Evolutionary conservation across 768 basidiomycete genomes (phyloP), one percentile per base, ranked within the genome.

Genomic region (Pulveroboletus sp.): DNA sequence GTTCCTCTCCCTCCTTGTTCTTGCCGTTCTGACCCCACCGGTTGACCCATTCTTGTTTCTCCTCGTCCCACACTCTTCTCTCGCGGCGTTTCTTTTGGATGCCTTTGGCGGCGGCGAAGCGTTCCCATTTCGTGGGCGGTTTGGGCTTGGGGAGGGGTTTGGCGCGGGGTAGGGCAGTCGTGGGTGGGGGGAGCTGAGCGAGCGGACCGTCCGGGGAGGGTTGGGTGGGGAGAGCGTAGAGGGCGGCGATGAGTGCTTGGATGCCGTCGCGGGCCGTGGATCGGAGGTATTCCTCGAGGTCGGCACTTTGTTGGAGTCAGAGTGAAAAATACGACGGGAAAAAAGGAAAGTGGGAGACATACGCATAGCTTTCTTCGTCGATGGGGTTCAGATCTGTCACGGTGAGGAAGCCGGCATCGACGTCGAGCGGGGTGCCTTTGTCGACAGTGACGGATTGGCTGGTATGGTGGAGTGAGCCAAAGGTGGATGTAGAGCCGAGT

Each of bases 111-210:
- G 84, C 82, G 5, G 95, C 95, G 62, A 98, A 99, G 48, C 81
- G 76, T 73, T 98, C 91, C 96, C 96, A 99, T 69, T 96, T 98
- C 7, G 95, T 98, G 29, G 78, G 82, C 9, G 86, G 85, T 70
- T 95, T 96, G 3, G 89, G 87, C 61, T 93, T 94, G 0, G 94
- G 96, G 3, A 98, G 75, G 1, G 89, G 91, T 66, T 99, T 98
- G 26, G 93, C 79, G 20, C 96, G 81, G 0, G 96, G 96, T 1
- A 98, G 79, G 40, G 75, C 73, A 23, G 86, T 89, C 2, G 76
- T 80, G 3, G 90, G 87, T 1, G 81, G 62, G 1, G 95, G 94
- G 4, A 96, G 85, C 48, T 81, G 76, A 1, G 87, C 90, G 42
- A 92, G 75, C 0, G 91, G 91, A 1, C 94, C 94, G 52, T 91